Conservation (phyloP, 108 stramenopile genomes). For the Mayamaea pseudoterrestris region DNA sequence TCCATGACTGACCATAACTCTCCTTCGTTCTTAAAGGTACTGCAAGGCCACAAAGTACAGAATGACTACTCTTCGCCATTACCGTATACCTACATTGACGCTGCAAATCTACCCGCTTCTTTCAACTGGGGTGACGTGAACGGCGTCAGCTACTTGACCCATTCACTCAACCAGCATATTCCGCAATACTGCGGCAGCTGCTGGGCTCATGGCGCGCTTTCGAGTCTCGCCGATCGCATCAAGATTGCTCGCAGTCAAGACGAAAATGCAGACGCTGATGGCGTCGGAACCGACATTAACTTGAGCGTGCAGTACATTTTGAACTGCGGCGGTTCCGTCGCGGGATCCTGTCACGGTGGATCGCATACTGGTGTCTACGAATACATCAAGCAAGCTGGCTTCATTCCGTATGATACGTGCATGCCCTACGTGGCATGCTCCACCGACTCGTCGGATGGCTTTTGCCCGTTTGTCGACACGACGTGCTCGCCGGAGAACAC, state of each 20-base stretch:
- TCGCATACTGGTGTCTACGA: constrained; percentile 57
- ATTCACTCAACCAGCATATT: constrained; percentile 85
- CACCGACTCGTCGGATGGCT: constrained; percentile 57
- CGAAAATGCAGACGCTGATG: too few relatives aligned
- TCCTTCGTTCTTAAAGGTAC: constrained; percentile 9
- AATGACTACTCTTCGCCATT: constrained; percentile 29
- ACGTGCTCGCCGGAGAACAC: constrained; percentile 56
- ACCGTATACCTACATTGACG: constrained; percentile 36
- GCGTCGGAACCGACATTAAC: constrained; percentile 30
- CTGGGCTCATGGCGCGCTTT: constrained; percentile 82
- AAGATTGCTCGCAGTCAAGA: constrained; percentile 89
- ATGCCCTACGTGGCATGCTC: constrained; percentile 75
- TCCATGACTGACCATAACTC: too few relatives aligned
- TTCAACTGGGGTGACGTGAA: constrained; percentile 78
- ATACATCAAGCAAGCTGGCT: constrained; percentile 40
- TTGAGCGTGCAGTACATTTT: constrained; percentile 66
- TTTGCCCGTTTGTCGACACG: constrained; percentile 63
- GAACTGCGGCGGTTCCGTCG: constrained; percentile 55
- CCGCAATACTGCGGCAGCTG: constrained; percentile 67
- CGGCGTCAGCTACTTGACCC: constrained; percentile 68
- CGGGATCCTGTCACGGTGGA: constrained; percentile 67
- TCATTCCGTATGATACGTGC: constrained; percentile 73
- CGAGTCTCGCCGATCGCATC: constrained; percentile 79
- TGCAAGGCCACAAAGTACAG: constrained; percentile 25
- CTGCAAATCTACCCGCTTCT: constrained; percentile 36